Evolutionary conservation across 176 grass and related monocot species (phyloP), one percentile per base, ranked within the genome.

Genomic region (Aegilops tauschii): DNA sequence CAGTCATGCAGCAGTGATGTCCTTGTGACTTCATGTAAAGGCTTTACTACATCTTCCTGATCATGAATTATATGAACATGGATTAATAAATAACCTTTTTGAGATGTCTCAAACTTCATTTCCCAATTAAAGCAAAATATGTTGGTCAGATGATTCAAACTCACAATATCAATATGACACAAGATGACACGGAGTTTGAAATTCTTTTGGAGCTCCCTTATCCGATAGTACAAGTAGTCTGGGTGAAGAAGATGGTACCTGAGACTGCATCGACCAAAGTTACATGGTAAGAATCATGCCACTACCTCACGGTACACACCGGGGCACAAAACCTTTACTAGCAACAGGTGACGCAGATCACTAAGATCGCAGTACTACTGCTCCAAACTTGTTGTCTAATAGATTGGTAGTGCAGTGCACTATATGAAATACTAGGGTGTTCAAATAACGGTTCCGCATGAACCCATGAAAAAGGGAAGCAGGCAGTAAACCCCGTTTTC

Each of bases 161-260:
- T 91, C 87, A 98, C 97, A 84, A 98, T 79, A 98, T 98, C 94
- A 82, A 96, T 59, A 85, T 98, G 97, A 85, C 97, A 96, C 81
- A 98, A 87, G 61, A 98, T 80, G 75, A 96, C 82, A 62, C 90
- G 90, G 59, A 98, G 92, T 83, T 92, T 98, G 82, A 91, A 94
- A 88, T 94, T 96, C 85, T 91, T 96, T 63, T 98, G 93, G 80
- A 96, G 52, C 68, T 98, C 97, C 83, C 88, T 98, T 88, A 96
- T 96, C 73, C 97, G 78, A 91, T 96, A 98, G 35, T 96, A 98
- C 36, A 98, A 93, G 88, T 98, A 98, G 56, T 98, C 97, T 7
- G 94, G 97, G 81, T 98, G 94, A 39, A 98, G 94, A 82, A 98
- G 94, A 86, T 98, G 97, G 83, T 98, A 98, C 20, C 94, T 89